A percentile compares a stretch with the other conserved stretches of the same genome.
phyloP scores from a whole-genome alignment of 768 basidiomycete genomes.

The Kwoniella mangroviensis region DNA sequence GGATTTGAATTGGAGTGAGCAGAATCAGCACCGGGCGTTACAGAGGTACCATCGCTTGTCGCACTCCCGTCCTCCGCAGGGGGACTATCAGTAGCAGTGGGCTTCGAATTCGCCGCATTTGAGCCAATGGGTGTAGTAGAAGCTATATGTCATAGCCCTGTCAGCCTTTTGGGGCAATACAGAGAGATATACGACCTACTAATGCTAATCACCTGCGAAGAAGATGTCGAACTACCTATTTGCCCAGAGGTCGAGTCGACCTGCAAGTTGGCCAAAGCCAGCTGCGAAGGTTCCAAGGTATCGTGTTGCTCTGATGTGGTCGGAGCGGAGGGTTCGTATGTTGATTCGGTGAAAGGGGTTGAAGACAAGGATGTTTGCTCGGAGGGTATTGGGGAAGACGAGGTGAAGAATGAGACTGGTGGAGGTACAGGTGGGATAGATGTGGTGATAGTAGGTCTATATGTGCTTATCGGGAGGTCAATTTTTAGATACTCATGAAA shows the following conservation, averaged over 20 bases:
- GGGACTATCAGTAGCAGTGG: background rate
- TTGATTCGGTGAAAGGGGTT: background rate
- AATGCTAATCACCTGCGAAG: background rate
- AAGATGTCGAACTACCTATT: background rate
- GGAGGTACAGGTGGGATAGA: constrained; percentile 1
- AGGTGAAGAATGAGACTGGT: background rate
- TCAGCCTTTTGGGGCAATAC: background rate
- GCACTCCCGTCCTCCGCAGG: background rate
- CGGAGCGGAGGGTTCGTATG: background rate
- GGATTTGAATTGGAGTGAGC: constrained; percentile 1
- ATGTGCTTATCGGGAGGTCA: no score
- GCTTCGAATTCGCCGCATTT: background rate
- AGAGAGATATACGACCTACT: background rate
- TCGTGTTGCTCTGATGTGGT: background rate
- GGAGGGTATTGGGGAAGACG: background rate
- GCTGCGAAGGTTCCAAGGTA: background rate
- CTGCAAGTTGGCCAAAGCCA: background rate
- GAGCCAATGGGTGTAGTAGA: background rate
- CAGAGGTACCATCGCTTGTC: background rate
- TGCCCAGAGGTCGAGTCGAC: background rate
- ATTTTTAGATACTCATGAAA: no score
- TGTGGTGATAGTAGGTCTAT: background rate
- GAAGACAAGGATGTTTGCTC: background rate
- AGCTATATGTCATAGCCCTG: background rate
- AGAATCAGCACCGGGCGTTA: background rate